Base-by-base conservation (phyloP, 495 filamentous ascomycete genomes). In the Aspergillus funiculosus region DNA sequence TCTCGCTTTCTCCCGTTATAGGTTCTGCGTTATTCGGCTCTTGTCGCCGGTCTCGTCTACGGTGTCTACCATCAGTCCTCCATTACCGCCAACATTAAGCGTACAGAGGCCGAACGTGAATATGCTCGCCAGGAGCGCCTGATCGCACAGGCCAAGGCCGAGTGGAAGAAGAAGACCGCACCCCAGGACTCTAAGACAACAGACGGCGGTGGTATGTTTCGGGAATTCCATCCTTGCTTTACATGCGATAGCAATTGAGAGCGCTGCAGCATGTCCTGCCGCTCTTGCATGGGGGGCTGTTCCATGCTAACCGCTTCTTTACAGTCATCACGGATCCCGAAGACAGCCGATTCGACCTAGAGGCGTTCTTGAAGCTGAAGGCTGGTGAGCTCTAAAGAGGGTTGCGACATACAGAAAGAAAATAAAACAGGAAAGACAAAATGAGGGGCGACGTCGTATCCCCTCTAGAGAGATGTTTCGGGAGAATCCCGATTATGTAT, bases 11-110 rank as follows among this genome's bases (percentile, higher is more conserved):
- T 53, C 46, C 32, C 42, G 57, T 49, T 51, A 44, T 66, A 98
- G 94, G 89, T 99, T 65, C 77, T 97, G 67, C 89, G 92, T 60
- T 99, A 89, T 72, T 84, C 86, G 52, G 89, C 89, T 60, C 84
- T 97, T 51, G 82, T 79, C 55, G 67, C 84, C 58, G 92, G 92
- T 67, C 69, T 95, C 59, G 77, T 94, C 64, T 97, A 97, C 73
- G 92, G 92, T 64, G 71, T 95, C 66, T 86, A 80, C 63, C 89
- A 95, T 75, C 94, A 99, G 71, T 75, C 79, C 40, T 74, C 76
- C 30, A 76, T 97, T 60, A 81, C 69, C 49, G 60, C 85, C 21
- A 54, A 74, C 52, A 76, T 86, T 51, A 85, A 83, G 67, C 64
- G 76, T 49, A 72, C 75, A 31, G 74, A 81, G 36, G 73, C 79